Evolutionary conservation across 208 protist genomes (phyloP).

Genomic region (Histomonas meleagridis): DNA sequence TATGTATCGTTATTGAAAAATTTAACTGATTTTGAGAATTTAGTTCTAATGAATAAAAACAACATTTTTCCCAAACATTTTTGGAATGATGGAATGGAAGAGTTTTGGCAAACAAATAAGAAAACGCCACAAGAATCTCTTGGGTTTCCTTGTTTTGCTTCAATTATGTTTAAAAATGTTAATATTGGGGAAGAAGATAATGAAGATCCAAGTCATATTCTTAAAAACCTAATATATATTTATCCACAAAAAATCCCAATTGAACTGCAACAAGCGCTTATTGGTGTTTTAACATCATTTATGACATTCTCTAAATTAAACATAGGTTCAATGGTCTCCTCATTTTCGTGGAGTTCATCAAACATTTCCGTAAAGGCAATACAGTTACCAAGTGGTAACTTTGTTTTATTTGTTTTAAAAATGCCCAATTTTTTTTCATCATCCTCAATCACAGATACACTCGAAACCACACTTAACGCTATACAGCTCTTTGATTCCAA

Average conservation of each 20-base stretch:
- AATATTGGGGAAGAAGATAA: not conserved
- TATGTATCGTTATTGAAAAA: no score
- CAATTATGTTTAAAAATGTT: not conserved
- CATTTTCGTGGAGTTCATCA: slow-evolving; percentile 16
- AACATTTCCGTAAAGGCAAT: not conserved
- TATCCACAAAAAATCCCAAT: not conserved
- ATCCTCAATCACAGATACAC: not conserved
- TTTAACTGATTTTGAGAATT: no score
- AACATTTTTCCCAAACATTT: not conserved
- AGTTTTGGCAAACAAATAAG: not conserved
- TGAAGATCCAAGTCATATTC: slow-evolving; percentile 5
- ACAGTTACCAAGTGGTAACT: not conserved
- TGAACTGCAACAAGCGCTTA: not conserved
- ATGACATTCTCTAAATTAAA: not conserved
- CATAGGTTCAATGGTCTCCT: not conserved
- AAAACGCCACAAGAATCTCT: no score
- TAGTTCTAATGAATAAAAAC: no score
- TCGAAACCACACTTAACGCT: not conserved
- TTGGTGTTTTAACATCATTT: not conserved
- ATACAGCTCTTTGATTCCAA: not conserved
- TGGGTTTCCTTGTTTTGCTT: not conserved
- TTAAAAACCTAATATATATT: not conserved
- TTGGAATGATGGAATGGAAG: no score
- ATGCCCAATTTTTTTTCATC: not conserved
- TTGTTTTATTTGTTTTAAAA: not conserved